These are phyloP conservation scores for Fraxinus ornus DNA, from an alignment of 305 asterid species.

Conservation along the genomic window DNA sequence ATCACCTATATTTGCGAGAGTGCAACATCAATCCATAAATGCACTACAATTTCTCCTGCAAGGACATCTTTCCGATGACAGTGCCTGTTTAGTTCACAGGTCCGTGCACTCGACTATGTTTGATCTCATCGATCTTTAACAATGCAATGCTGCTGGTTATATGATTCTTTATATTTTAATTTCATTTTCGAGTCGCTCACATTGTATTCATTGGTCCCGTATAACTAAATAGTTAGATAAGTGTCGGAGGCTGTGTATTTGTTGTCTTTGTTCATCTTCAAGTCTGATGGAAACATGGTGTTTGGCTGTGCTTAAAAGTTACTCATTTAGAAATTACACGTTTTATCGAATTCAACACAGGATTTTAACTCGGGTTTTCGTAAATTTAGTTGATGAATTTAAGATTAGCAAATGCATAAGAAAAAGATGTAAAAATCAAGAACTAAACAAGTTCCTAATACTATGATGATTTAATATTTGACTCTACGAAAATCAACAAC, in stretches of 20 bases:
- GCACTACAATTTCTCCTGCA: not conserved
- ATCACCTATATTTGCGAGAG: constrained; percentile 57
- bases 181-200: not conserved
- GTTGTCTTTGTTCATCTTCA: not conserved
- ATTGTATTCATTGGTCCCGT: not conserved
- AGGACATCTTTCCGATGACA: constrained; percentile 4
- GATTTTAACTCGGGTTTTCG: not conserved
- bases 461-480: too few species aligned
- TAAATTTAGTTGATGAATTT: not conserved
- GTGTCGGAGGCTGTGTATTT: too few species aligned
- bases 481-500: too few species aligned
- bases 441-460: too few species aligned
- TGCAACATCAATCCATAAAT: constrained; percentile 66
- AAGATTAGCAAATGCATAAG: not conserved
- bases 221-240: too few species aligned
- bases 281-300: not conserved
- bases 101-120: not conserved
- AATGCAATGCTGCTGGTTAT: not conserved
- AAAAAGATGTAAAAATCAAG: too few species aligned
- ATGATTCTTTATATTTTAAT: not conserved
- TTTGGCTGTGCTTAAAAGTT: not conserved
- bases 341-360: not conserved
- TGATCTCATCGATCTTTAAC: not conserved
- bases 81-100: not conserved
- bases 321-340: not conserved